Base-by-base conservation (phyloP, 2,329 filamentous ascomycete genomes). In the Penicillium sp. region DNA sequence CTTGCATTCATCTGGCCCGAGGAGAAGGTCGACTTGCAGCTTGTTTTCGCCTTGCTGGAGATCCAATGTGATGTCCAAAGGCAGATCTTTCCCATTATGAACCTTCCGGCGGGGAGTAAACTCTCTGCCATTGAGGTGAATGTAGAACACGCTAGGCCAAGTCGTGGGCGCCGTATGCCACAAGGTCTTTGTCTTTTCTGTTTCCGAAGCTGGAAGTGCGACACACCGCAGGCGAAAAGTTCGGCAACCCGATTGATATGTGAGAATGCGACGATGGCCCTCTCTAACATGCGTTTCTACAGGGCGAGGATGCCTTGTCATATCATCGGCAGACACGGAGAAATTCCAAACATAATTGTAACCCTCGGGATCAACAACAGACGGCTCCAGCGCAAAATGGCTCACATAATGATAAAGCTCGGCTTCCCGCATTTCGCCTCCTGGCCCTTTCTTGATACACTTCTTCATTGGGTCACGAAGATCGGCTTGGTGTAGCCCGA, bases 41-140 rank as follows among this genome's bases (percentile, higher is more conserved):
- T 66, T 71, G 66, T 96, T 96, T 6, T 71, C 68, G 0, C 90
- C 91, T 16, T 74, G 63, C 9, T 67, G 70, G 5, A 96, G 63
- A 21, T 84, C 71, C 1, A 71, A 59, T 2, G 91, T 92, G 24
- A 96, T 77, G 63, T 96, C 91, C 6, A 90, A 78, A 0, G 93
- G 87, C 9, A 91, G 73, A 65, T 96, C 90, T 64, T 87, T 90
- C 11, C 87, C 87, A 67, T 93, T 84, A 59, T 95, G 87, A 1
- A 84, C 72, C 65, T 90, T 91, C 27, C 89, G 84, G 42, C 88
- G 84, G 10, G 85, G 71, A 24, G 79, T 77, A 16, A 91, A 71
- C 11, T 85, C 77, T 0, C 74, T 68, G 0, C 73, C 78, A 64
- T 96, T 96, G 58, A 96, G 72, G 16, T 82, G 79, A 58, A 93